Evolutionary conservation across 2,329 filamentous ascomycete species (phyloP).

Genomic region (Phaeosphaeriaceae sp.): DNA sequence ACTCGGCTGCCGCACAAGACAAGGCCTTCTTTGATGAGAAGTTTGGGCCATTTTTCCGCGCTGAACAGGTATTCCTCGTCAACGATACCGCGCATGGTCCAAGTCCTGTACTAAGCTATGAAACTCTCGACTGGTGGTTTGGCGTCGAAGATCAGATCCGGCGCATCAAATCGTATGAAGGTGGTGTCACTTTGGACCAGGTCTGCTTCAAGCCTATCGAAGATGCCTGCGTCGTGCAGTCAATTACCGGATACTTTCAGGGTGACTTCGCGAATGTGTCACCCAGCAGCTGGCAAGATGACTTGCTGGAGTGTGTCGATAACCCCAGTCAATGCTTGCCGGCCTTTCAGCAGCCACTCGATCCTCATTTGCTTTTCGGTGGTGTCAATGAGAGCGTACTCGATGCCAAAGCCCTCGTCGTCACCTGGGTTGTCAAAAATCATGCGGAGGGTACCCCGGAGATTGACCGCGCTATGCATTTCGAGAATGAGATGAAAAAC

Average conservation of each 20-base stretch:
- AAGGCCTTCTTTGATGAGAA: slow-evolving; percentile 92
- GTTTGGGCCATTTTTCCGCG: slow-evolving; percentile 95
- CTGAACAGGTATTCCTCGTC: slow-evolving; percentile 91
- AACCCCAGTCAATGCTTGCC: slow-evolving; percentile 84
- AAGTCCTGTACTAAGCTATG: slow-evolving; percentile 83
- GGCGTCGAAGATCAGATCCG: slow-evolving; percentile 81
- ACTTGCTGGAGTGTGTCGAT: slow-evolving; percentile 75
- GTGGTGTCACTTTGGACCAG: slow-evolving; percentile 75
- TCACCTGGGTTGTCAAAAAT: slow-evolving; percentile 96
- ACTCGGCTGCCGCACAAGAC: slow-evolving; percentile 87
- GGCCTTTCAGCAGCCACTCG: slow-evolving; percentile 86
- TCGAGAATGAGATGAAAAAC: slow-evolving; percentile 80
- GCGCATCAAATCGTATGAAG: slow-evolving; percentile 72
- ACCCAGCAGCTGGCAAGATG: slow-evolving; percentile 72
- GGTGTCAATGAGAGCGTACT: slow-evolving; percentile 73
- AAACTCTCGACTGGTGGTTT: slow-evolving; percentile 93
- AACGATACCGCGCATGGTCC: slow-evolving; percentile 77
- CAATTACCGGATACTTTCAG: slow-evolving; percentile 87
- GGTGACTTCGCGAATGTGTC: slow-evolving; percentile 69
- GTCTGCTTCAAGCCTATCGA: slow-evolving; percentile 95
- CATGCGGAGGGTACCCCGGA: slow-evolving; percentile 74
- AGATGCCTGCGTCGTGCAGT: slow-evolving; percentile 89
- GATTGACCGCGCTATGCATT: slow-evolving; percentile 81
- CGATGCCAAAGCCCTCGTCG: slow-evolving; percentile 80
- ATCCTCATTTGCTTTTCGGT: slow-evolving; percentile 84